These are phyloP conservation scores for Pyricularia sp. DNA, from an alignment of 2,329 filamentous ascomycete genomes.

Conservation along the genomic window DNA sequence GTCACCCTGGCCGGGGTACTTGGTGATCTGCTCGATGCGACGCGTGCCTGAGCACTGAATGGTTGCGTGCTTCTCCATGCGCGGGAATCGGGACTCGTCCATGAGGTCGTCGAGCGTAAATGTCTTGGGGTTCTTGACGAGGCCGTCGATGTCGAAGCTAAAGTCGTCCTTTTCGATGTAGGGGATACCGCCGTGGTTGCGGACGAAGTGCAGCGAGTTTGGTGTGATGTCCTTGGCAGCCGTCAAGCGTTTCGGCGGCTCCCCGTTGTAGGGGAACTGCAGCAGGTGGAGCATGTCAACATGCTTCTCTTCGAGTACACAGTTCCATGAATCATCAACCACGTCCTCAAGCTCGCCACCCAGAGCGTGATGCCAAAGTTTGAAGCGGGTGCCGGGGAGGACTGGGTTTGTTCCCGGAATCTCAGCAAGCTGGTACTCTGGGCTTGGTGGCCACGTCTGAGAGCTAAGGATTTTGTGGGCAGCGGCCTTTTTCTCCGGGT, in stretches of 20 bases:
- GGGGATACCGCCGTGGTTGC: conserved; percentile 61
- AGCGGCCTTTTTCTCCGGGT: conserved; percentile 51
- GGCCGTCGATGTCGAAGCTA: conserved; percentile 35
- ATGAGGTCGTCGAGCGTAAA: conserved; percentile 47
- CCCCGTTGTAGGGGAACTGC: conserved; percentile 52
- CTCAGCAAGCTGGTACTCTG: conserved; percentile 42
- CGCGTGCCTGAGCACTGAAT: conserved; percentile 59
- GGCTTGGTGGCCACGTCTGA: conserved; percentile 10
- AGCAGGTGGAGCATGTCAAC: conserved; percentile 48
- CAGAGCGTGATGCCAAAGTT: conserved; percentile 42
- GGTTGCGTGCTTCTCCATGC: conserved; percentile 42
- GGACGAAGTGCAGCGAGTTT: conserved; percentile 43
- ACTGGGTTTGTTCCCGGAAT: conserved; percentile 46
- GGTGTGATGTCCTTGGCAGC: conserved; percentile 41
- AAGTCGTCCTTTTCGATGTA: conserved; percentile 44
- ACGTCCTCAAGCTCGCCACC: conserved; percentile 25
- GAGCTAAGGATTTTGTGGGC: conserved; percentile 39
- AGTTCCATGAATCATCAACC: conserved; percentile 45
- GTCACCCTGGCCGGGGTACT: conserved; percentile 55
- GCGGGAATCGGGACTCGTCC: conserved; percentile 46
- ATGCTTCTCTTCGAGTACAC: conserved; percentile 42
- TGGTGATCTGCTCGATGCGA: conserved; percentile 52
- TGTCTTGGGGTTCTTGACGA: conserved; percentile 43
- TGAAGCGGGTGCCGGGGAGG: conserved; percentile 41
- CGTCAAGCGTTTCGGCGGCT: conserved; percentile 43